Percentiles rank a stretch among this genome's conserved stretches.
phyloP scores from a whole-genome alignment of 257 asterid genomes.

The Eucommia ulmoides region DNA sequence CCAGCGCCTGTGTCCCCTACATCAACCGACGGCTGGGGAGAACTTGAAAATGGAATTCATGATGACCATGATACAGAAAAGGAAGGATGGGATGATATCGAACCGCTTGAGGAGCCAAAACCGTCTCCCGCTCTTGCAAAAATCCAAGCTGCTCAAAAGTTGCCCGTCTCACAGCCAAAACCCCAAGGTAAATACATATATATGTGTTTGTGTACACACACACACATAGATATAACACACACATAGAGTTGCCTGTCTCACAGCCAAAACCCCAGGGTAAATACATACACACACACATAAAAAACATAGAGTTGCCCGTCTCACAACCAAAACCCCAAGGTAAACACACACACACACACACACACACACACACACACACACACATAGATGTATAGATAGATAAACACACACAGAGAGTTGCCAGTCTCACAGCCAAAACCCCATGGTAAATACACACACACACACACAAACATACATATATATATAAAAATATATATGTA shows the following conservation, averaged over 20 bases:
- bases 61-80: conserved; percentile 47
- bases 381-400: too few species aligned
- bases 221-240: too few species aligned
- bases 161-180: conserved; percentile 62
- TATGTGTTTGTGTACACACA: too few species aligned
- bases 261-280: conserved; percentile 65
- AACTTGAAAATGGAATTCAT: conserved; percentile 58
- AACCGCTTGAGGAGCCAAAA: conserved; percentile 70
- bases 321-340: conserved; percentile 52
- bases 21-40: conserved; percentile 96
- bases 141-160: conserved; percentile 87
- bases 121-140: conserved; percentile 74
- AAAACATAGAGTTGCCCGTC: too few species aligned
- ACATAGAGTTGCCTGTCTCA: conserved; percentile 65
- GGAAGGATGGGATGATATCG: conserved; percentile 93
- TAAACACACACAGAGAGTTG: too few species aligned
- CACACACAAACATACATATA: too few species aligned
- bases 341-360: too few species aligned
- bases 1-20: conserved; percentile 60
- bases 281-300: too few species aligned
- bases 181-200: conserved; percentile 50
- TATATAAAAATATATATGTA: too few species aligned
- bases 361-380: too few species aligned
- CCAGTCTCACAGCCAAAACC: conserved; percentile 61
- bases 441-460: conserved; percentile 48